phyloP scores from a whole-genome alignment of 2,329 filamentous ascomycete genomes.

The Fonsecaea erecta region DNA sequence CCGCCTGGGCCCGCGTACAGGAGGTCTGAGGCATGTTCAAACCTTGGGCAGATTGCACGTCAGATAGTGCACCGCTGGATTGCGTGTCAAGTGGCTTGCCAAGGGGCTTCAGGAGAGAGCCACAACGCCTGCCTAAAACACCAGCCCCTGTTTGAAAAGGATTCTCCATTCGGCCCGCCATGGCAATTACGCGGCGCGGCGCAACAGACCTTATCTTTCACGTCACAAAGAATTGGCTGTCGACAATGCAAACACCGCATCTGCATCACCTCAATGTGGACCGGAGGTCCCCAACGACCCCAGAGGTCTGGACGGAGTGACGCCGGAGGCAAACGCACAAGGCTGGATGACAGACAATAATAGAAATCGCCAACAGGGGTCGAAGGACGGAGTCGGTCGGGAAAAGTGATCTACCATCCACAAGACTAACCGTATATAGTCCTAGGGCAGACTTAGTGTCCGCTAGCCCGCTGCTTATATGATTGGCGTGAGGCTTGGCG shows the following conservation, averaged over 20 bases:
- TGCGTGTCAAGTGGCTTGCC: constrained; percentile 30
- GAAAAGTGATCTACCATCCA: neutral
- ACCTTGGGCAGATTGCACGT: constrained; percentile 26
- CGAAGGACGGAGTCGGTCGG: neutral
- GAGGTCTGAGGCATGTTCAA: constrained; percentile 7
- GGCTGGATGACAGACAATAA: constrained; percentile 17
- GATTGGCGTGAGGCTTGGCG: neutral
- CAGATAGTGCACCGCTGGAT: constrained; percentile 5
- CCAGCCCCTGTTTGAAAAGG: constrained; percentile 16
- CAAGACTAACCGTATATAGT: neutral
- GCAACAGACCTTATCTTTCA: constrained; percentile 10
- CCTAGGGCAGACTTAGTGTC: neutral
- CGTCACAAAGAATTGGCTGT: neutral
- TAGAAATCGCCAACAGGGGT: constrained; percentile 13
- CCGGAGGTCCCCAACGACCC: neutral
- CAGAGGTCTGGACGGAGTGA: constrained; percentile 12
- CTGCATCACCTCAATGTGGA: constrained; percentile 9
- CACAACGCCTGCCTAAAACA: constrained; percentile 7
- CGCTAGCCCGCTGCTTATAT: neutral
- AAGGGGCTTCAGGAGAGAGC: constrained; percentile 21
- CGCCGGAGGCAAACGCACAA: constrained; percentile 13
- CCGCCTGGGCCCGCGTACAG: neutral
- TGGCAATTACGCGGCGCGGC: constrained; percentile 15
- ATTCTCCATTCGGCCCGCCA: constrained; percentile 3
- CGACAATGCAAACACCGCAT: neutral